phyloP scores from a whole-genome alignment of 805 yeast genomes.

The Candida ipomoeae region DNA sequence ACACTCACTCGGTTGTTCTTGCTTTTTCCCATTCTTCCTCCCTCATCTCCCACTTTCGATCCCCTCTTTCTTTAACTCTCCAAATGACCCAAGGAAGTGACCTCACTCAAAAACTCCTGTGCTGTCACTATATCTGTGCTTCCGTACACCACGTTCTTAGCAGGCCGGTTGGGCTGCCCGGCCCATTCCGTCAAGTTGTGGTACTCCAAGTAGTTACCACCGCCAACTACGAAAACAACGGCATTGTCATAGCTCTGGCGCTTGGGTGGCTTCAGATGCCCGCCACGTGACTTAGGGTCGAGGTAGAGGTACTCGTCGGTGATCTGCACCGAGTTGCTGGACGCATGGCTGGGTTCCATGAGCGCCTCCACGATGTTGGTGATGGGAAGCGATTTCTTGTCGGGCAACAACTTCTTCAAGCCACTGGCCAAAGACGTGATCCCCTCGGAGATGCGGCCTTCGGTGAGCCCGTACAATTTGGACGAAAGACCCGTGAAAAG shows the following conservation, averaged over 20 bases:
- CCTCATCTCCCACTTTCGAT: too few species aligned
- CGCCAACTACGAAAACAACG: conserved; percentile 90
- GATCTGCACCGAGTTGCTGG: conserved; percentile 57
- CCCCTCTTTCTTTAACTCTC: conserved; percentile 1
- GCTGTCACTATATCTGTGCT: conserved; percentile 77
- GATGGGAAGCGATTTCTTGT: conserved; percentile 80
- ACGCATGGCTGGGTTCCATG: conserved; percentile 72
- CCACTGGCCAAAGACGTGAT: conserved; percentile 86
- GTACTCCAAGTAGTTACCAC: conserved; percentile 92
- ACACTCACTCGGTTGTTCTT: too few species aligned
- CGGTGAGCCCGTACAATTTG: conserved; percentile 74
- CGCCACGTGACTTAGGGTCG: conserved; percentile 89
- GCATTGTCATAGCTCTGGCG: conserved; percentile 78
- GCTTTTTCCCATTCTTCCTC: too few species aligned
- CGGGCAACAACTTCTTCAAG: conserved; percentile 81
- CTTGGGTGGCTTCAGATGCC: conserved; percentile 84
- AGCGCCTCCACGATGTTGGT: conserved; percentile 89
- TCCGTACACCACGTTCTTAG: conserved; percentile 74
- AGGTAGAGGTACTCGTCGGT: conserved; percentile 89
- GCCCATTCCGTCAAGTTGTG: conserved; percentile 93
- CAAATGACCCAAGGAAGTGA: conserved; percentile 32
- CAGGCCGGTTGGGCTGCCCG: conserved; percentile 28
- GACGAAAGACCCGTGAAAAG: conserved; percentile 71
- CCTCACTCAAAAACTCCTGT: conserved; percentile 61
- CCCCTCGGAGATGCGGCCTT: conserved; percentile 82